phyloP scores from a whole-genome alignment of 768 basidiomycete genomes.

The Collybia sordida region DNA sequence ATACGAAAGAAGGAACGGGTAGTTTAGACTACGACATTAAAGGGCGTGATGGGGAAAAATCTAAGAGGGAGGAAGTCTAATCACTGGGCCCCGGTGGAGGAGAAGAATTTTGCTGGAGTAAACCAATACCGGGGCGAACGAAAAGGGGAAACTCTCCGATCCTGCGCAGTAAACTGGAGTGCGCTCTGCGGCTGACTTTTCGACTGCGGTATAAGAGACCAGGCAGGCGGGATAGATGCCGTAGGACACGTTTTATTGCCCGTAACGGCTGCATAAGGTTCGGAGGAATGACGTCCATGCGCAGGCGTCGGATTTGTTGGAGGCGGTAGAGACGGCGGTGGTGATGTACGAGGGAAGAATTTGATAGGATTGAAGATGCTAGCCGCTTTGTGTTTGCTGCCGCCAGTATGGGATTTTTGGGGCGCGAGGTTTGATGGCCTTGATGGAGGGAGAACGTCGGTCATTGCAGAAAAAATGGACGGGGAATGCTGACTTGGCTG shows the following conservation, averaged over 20 bases:
- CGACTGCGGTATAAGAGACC: slow-evolving; percentile 22
- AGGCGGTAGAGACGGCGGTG: slow-evolving; percentile 38
- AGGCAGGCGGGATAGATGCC: slow-evolving; percentile 34
- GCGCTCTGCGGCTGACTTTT: slow-evolving; percentile 14
- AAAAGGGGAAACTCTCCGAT: slow-evolving; percentile 18
- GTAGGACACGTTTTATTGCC: slow-evolving; percentile 35
- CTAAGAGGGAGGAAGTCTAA: slow-evolving; percentile 5
- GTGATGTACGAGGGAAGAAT: slow-evolving; percentile 51
- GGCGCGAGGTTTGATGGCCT: slow-evolving; percentile 28
- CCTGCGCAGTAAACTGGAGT: slow-evolving; percentile 25
- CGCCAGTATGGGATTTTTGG: slow-evolving; percentile 19
- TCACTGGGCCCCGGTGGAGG: slow-evolving; percentile 35
- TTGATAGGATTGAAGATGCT: slow-evolving; percentile 40
- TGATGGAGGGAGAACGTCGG: slow-evolving; percentile 39
- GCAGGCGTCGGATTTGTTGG: slow-evolving; percentile 26
- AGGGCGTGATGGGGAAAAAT: not conserved
- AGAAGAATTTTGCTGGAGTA: slow-evolving; percentile 50
- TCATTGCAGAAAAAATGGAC: slow-evolving; percentile 39
- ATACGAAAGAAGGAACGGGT: not conserved
- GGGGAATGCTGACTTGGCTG: slow-evolving; percentile 44
- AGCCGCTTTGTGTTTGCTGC: slow-evolving; percentile 29
- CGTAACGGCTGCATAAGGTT: slow-evolving; percentile 33
- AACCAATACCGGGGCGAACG: slow-evolving; percentile 54
- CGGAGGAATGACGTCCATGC: slow-evolving; percentile 24
- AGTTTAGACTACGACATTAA: not conserved